These are phyloP conservation scores for Clarireedia sp. DNA, from an alignment of 2,329 filamentous ascomycete species.

Conservation along the genomic window DNA sequence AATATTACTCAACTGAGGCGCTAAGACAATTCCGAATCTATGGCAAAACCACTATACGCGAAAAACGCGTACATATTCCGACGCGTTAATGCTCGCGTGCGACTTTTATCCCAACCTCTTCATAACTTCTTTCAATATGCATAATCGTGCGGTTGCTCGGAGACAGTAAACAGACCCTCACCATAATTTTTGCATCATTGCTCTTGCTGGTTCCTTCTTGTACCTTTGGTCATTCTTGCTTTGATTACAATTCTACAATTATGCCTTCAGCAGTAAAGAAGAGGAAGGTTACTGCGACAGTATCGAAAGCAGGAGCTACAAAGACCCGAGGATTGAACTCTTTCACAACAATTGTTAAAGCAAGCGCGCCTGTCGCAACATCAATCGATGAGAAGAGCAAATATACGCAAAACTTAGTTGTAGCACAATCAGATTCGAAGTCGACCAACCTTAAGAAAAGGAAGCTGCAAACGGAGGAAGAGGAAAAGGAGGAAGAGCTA, in stretches of 20 bases:
- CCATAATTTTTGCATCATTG: not conserved
- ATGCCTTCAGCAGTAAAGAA: conserved; percentile 27
- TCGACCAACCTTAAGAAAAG: conserved; percentile 30
- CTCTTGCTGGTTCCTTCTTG: not conserved
- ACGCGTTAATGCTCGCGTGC: conserved; percentile 6
- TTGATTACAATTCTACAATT: conserved; percentile 16
- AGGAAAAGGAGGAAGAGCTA: conserved; percentile 8
- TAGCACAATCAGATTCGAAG: conserved; percentile 26
- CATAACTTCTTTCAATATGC: not conserved
- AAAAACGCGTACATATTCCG: conserved; percentile 15
- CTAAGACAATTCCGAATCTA: conserved; percentile 12
- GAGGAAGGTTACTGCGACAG: conserved; percentile 22
- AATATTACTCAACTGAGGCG: too few relatives aligned
- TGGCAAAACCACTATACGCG: conserved; percentile 25
- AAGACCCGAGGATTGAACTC: conserved; percentile 31
- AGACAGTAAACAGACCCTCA: conserved; percentile 1
- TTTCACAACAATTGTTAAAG: conserved; percentile 38
- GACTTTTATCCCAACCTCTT: conserved; percentile 17
- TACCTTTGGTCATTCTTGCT: not conserved
- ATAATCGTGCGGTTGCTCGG: not conserved
- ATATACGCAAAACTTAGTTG: conserved; percentile 24
- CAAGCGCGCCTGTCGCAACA: conserved; percentile 28
- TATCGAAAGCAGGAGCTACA: conserved; percentile 11
- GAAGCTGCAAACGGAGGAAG: conserved; percentile 17
- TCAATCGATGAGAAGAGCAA: conserved; percentile 29